phyloP scores from a whole-genome alignment of 257 asterid species.

The Solanum boliviense region DNA sequence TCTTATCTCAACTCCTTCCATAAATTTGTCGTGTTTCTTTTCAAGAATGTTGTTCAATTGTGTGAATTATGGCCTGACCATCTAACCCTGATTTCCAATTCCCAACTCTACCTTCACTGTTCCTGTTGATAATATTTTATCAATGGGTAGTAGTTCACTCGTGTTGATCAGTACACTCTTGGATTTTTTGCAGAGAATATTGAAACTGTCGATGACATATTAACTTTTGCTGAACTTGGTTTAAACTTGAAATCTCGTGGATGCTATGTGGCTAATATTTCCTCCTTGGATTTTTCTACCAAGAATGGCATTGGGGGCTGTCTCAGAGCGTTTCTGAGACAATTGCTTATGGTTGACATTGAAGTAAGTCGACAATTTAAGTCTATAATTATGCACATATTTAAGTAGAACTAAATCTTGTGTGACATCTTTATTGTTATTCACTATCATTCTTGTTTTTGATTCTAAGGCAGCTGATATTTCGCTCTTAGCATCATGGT shows the following conservation, averaged over 20 bases:
- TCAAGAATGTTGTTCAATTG: background rate
- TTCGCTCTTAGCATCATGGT: conserved; percentile 83
- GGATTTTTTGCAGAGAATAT: conserved; percentile 49
- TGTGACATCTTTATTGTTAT: background rate
- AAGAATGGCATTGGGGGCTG: conserved; percentile 82
- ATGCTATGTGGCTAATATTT: conserved; percentile 64
- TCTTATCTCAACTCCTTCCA: background rate
- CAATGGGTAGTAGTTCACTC: background rate
- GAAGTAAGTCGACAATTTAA: conserved; percentile 44
- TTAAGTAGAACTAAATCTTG: background rate
- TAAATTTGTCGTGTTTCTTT: background rate
- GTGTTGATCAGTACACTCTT: background rate
- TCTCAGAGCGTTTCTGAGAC: conserved; percentile 60
- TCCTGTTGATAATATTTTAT: background rate
- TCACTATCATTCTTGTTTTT: conserved; percentile 7
- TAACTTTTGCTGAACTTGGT: conserved; percentile 69
- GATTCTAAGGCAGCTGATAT: conserved; percentile 67
- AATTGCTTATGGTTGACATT: conserved; percentile 37
- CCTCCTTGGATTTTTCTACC: conserved; percentile 65
- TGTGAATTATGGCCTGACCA: background rate
- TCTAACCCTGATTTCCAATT: background rate
- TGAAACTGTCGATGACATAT: conserved; percentile 79
- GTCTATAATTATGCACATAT: background rate
- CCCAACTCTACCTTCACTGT: background rate
- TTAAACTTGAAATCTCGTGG: conserved; percentile 49